phyloP scores from a whole-genome alignment of 2,329 filamentous ascomycete genomes.

The Neonectria sp. region DNA sequence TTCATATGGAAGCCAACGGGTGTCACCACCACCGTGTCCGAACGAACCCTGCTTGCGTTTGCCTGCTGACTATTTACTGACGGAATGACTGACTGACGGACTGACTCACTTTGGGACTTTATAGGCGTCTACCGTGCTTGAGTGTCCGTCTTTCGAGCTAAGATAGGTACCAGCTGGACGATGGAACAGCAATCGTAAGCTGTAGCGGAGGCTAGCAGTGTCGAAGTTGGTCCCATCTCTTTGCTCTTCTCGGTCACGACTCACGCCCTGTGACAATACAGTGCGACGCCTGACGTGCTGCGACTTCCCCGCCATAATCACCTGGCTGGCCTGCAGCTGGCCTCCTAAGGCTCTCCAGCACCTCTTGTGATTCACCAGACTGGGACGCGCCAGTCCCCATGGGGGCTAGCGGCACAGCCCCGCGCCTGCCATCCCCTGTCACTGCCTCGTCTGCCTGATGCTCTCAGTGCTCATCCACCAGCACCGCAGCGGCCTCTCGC shows the following conservation, averaged over 20 bases:
- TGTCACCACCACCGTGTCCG: neutral
- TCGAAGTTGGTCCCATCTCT: neutral
- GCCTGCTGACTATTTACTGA: neutral
- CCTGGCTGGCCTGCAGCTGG: constrained; percentile 39
- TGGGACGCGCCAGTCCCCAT: constrained; percentile 26
- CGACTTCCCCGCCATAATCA: constrained; percentile 45
- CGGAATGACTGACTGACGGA: neutral
- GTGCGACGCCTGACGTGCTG: constrained; percentile 45
- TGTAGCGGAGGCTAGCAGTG: neutral
- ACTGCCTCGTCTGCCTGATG: constrained; percentile 43
- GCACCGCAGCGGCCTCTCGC: neutral
- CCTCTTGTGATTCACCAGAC: constrained; percentile 48
- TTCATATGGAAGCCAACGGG: neutral
- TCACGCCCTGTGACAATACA: constrained; percentile 38
- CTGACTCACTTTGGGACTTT: neutral
- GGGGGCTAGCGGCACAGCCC: constrained; percentile 42
- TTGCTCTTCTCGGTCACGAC: constrained; percentile 7
- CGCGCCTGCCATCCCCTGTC: constrained; percentile 43
- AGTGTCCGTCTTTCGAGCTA: neutral
- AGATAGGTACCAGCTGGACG: neutral
- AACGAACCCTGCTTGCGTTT: neutral
- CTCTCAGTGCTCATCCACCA: constrained; percentile 23
- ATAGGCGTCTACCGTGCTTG: neutral
- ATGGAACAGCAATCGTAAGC: neutral
- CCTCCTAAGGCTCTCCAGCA: constrained; percentile 7